phyloP scores from a whole-genome alignment of 495 filamentous ascomycete species.

The Penicillium flavigenum region DNA sequence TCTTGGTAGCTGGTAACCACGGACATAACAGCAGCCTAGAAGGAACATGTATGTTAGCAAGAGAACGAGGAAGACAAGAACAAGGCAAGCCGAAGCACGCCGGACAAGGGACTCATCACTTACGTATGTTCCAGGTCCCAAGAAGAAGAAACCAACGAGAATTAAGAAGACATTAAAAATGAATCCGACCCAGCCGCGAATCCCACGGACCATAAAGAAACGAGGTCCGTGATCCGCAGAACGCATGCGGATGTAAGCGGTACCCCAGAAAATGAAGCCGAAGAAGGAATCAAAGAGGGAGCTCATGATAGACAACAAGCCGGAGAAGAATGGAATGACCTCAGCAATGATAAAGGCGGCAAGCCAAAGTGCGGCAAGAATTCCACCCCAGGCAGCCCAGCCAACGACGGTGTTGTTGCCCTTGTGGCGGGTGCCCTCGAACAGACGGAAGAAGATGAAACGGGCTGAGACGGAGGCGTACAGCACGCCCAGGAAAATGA shows the following conservation, averaged over 20 bases:
- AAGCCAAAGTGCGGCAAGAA: conserved; percentile 72
- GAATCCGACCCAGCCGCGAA: conserved; percentile 61
- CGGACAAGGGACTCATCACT: conserved; percentile 34
- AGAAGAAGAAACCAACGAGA: conserved; percentile 69
- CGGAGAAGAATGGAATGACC: conserved; percentile 88
- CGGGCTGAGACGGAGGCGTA: conserved; percentile 85
- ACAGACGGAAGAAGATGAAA: conserved; percentile 84
- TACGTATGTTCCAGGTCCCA: conserved; percentile 76
- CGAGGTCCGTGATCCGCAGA: conserved; percentile 61
- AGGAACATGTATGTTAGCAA: conserved; percentile 14
- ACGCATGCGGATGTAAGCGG: conserved; percentile 83
- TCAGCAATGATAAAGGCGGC: conserved; percentile 81
- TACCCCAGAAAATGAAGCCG: conserved; percentile 92
- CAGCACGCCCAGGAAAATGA: conserved; percentile 85
- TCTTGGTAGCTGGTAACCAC: conserved; percentile 60
- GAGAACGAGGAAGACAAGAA: neutral
- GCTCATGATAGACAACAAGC: conserved; percentile 80
- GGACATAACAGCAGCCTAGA: conserved; percentile 57
- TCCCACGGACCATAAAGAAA: conserved; percentile 57
- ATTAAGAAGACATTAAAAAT: conserved; percentile 69
- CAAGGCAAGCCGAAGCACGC: neutral
- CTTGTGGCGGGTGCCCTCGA: conserved; percentile 74
- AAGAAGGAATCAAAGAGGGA: conserved; percentile 91
- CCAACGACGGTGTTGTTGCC: conserved; percentile 75
- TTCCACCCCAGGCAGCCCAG: conserved; percentile 73